Conservation (phyloP, 257 asterid species). For the Datura wrightii region DNA sequence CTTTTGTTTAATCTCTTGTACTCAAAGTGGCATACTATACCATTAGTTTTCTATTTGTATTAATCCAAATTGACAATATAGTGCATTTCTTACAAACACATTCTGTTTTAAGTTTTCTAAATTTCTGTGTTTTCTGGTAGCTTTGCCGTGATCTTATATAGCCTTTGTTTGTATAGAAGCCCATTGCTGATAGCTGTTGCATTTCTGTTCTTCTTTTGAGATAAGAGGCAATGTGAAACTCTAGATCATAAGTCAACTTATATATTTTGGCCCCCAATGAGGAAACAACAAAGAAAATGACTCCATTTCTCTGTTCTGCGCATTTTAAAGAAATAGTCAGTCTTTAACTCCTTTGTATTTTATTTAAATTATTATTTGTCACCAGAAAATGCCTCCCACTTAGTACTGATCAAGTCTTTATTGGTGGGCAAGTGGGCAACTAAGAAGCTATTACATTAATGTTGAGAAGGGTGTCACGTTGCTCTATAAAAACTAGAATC, state of each 20-base stretch:
- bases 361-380: background rate
- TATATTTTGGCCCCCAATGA: background rate
- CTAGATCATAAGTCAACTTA: slow-evolving; percentile 11
- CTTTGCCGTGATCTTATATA: background rate
- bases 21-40: background rate
- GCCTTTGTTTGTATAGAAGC: background rate
- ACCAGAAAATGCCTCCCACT: background rate
- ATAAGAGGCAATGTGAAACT: background rate
- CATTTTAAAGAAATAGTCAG: background rate
- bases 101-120: background rate
- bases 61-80: background rate
- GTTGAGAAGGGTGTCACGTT: background rate
- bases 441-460: background rate
- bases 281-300: background rate
- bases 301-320: background rate
- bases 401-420: background rate
- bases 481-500: background rate
- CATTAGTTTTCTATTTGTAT: background rate
- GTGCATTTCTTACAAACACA: background rate
- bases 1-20: slow-evolving; percentile 6
- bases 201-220: background rate
- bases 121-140: background rate
- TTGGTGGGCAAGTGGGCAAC: background rate
- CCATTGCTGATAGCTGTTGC: background rate
- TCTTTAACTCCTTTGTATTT: background rate